These are phyloP conservation scores for Rosa multiflora DNA, from an alignment of 306 rosid species.

Conservation along the genomic window DNA sequence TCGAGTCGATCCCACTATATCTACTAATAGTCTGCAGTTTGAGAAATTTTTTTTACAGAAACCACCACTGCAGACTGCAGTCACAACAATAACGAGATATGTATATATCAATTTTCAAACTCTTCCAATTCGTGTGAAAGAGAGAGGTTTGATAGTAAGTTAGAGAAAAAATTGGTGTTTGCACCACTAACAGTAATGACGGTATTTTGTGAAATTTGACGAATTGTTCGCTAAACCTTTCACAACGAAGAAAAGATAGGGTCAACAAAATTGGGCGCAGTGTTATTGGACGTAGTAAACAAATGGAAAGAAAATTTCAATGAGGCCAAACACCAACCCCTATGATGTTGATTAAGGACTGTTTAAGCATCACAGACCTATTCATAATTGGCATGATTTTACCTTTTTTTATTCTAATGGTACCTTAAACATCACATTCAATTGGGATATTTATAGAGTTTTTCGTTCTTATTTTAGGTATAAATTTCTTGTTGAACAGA, in stretches of 20 bases:
- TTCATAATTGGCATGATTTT: neutral
- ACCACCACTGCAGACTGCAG: neutral
- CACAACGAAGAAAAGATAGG: neutral
- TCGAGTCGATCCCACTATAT: neutral
- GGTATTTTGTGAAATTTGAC: neutral
- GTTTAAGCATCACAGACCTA: neutral
- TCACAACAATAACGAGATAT: neutral
- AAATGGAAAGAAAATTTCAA: neutral
- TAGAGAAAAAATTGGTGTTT: neutral
- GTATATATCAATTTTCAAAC: neutral
- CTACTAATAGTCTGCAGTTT: neutral
- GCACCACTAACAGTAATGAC: neutral
- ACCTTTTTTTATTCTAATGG: neutral
- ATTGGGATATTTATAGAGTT: neutral
- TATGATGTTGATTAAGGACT: neutral
- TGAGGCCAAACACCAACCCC: neutral
- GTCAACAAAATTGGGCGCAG: slow-evolving; percentile 53
- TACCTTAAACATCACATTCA: neutral
- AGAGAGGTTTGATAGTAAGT: neutral
- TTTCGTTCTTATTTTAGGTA: neutral
- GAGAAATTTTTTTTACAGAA: neutral
- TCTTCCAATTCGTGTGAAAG: neutral
- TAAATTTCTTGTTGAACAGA: neutral
- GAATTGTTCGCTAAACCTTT: slow-evolving; percentile 28
- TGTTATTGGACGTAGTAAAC: slow-evolving; percentile 5